A percentile compares a stretch with the other conserved stretches of the same genome.
phyloP scores from a whole-genome alignment of 2,329 filamentous ascomycete species.

The Ascochyta koolunga region DNA sequence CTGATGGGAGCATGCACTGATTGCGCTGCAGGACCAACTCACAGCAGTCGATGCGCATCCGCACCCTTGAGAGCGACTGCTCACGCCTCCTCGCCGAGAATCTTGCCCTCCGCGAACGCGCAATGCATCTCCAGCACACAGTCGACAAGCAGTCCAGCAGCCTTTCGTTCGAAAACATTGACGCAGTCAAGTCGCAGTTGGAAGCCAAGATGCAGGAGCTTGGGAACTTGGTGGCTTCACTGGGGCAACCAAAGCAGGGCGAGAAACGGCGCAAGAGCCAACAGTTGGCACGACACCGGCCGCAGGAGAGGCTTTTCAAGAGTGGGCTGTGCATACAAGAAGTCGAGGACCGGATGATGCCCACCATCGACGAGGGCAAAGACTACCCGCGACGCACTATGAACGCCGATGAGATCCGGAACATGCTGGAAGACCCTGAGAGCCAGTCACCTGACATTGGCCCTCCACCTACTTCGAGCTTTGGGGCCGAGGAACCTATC shows the following conservation, averaged over 20 bases:
- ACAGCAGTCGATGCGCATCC: conserved; percentile 76
- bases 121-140: conserved; percentile 72
- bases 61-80: conserved; percentile 76
- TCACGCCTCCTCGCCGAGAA: conserved; percentile 80
- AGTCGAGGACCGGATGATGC: conserved; percentile 62
- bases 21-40: conserved; percentile 68
- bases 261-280: conserved; percentile 56
- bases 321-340: conserved; percentile 52
- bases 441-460: conserved; percentile 73
- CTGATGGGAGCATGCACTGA: conserved; percentile 14
- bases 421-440: conserved; percentile 58
- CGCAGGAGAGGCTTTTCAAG: conserved; percentile 62
- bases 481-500: conserved; percentile 57
- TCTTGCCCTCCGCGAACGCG: conserved; percentile 71
- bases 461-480: conserved; percentile 60
- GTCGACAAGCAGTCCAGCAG: conserved; percentile 66
- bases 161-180: conserved; percentile 68
- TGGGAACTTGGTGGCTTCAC: conserved; percentile 67
- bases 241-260: conserved; percentile 56
- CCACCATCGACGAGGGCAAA: conserved; percentile 74
- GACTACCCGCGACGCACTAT: conserved; percentile 70
- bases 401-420: conserved; percentile 65
- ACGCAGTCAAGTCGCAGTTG: conserved; percentile 72
- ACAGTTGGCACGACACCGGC: conserved; percentile 52
- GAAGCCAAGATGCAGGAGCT: conserved; percentile 76